Percentiles rank a stretch among this genome's conserved stretches.
Conservation (phyloP, 306 rosid genomes). For the Quercus agrifolia region DNA sequence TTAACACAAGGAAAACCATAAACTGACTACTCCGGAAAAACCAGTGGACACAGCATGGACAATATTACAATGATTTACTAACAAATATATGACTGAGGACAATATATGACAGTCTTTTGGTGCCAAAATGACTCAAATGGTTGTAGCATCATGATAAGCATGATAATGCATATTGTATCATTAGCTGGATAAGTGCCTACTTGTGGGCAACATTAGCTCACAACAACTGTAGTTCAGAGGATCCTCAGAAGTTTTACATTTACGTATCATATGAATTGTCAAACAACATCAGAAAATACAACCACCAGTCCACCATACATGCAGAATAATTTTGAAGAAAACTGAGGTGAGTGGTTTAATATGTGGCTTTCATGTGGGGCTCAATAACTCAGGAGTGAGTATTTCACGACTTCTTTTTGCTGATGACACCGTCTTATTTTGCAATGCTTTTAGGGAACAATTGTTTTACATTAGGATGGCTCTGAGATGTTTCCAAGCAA, state of each 20-base stretch:
- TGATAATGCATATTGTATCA: not conserved
- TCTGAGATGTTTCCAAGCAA: no score
- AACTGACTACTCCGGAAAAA: not conserved
- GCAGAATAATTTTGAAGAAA: not conserved
- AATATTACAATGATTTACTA: not conserved
- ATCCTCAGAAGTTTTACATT: not conserved
- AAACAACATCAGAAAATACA: constrained; percentile 16
- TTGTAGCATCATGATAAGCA: not conserved
- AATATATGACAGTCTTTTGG: not conserved
- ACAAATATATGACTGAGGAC: not conserved
- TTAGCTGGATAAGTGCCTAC: not conserved
- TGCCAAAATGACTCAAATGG: not conserved
- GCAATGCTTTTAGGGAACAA: no score
- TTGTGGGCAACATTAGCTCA: not conserved
- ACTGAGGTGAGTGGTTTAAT: no score
- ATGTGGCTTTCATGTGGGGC: no score
- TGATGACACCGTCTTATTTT: no score
- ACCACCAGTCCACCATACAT: constrained; percentile 1
- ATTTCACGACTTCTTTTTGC: no score
- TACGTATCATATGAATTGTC: not conserved
- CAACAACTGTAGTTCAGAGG: not conserved
- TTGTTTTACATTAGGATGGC: no score
- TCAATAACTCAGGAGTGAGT: no score
- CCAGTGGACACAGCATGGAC: not conserved
- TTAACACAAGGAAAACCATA: not conserved